A percentile compares a stretch with the other conserved stretches of the same genome.
Evolutionary conservation across 2,329 filamentous ascomycete genomes (phyloP).

Genomic region (Apiospora phragmitis): DNA sequence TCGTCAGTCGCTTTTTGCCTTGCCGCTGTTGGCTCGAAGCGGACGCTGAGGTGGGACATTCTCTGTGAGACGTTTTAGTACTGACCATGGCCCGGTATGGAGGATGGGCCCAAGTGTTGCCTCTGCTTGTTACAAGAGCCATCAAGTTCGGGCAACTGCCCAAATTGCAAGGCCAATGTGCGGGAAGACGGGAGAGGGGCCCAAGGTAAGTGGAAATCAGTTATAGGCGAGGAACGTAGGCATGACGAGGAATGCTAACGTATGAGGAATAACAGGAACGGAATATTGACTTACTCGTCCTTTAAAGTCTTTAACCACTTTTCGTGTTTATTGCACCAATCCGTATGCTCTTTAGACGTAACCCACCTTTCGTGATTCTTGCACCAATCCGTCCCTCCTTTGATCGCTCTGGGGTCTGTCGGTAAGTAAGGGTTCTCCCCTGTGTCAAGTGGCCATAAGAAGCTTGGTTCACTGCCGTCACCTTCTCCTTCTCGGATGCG

Average conservation of each 20-base stretch:
- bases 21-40: not conserved
- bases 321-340: not conserved
- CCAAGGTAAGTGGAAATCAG: not conserved
- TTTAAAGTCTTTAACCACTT: not conserved
- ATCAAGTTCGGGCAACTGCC: not conserved
- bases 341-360: no score
- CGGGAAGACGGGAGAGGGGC: not conserved
- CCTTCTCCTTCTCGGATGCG: not conserved
- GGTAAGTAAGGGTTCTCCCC: not conserved
- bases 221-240: not conserved
- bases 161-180: not conserved
- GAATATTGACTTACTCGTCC: not conserved
- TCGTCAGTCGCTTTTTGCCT: slow-evolving; percentile 63
- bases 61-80: not conserved
- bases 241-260: not conserved
- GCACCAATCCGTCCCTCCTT: not conserved
- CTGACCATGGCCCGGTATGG: not conserved
- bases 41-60: slow-evolving; percentile 3
- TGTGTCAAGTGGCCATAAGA: not conserved
- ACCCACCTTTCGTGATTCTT: no score
- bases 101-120: not conserved
- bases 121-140: not conserved
- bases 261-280: not conserved
- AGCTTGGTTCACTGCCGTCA: not conserved
- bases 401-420: not conserved